Evolutionary conservation across 768 basidiomycete genomes (phyloP).

Genomic region (Galerina marginata): DNA sequence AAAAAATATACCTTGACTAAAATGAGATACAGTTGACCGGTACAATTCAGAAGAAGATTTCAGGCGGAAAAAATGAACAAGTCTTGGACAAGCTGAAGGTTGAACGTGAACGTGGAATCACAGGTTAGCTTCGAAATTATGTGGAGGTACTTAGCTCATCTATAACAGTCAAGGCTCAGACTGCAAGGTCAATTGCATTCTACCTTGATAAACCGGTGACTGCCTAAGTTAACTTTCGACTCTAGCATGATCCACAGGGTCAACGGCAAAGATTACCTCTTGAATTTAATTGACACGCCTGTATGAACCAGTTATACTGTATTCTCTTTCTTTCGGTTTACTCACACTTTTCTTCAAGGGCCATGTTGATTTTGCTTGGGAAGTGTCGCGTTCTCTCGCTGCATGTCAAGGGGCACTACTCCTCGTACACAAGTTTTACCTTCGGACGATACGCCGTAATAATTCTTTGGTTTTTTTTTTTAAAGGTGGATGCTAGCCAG

Average conservation of each 20-base stretch:
- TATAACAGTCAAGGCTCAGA: conserved; percentile 88
- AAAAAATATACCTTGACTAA: not conserved
- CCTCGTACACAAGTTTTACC: conserved; percentile 39
- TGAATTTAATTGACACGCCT: conserved; percentile 97
- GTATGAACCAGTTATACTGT: conserved; percentile 39
- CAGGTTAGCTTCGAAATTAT: conserved; percentile 54
- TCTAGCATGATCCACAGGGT: conserved; percentile 77
- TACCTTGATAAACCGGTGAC: not conserved
- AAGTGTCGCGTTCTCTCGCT: conserved; percentile 89
- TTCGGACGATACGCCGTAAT: not conserved
- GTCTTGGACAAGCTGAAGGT: conserved; percentile 95
- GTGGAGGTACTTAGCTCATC: conserved; percentile 9
- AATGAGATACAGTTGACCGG: conserved; percentile 72
- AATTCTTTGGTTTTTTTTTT: conserved; percentile 11
- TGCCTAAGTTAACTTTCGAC: conserved; percentile 14
- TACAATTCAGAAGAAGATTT: conserved; percentile 73
- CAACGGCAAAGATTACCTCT: conserved; percentile 63
- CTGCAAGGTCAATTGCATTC: conserved; percentile 64
- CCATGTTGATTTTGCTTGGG: conserved; percentile 98
- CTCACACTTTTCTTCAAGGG: conserved; percentile 51
- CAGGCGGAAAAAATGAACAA: conserved; percentile 74
- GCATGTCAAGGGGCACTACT: conserved; percentile 91
- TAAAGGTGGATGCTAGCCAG: conserved; percentile 92
- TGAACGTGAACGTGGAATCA: conserved; percentile 95
- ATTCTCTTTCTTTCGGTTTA: conserved; percentile 19